Conservation (phyloP, 768 basidiomycete genomes). For the Lepiota venenata region DNA sequence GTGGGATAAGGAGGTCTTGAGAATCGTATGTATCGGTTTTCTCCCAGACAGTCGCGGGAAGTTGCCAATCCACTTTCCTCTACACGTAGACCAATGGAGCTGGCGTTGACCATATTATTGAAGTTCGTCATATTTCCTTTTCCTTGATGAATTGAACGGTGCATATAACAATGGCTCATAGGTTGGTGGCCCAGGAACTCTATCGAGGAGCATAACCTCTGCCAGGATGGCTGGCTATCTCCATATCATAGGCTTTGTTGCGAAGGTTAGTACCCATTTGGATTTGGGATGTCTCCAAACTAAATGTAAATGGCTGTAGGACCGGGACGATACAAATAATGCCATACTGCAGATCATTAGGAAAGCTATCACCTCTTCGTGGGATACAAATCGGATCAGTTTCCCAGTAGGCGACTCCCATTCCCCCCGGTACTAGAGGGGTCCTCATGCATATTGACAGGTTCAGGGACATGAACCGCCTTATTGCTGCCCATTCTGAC, state of each 20-base stretch:
- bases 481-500: conserved; percentile 35
- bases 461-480: conserved; percentile 48
- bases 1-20: conserved; percentile 53
- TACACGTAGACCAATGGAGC: conserved; percentile 30
- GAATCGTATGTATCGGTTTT: conserved; percentile 31
- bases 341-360: conserved; percentile 29
- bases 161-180: conserved; percentile 22
- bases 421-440: neutral
- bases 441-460: conserved; percentile 18
- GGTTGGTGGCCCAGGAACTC: conserved; percentile 54
- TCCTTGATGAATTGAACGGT: neutral
- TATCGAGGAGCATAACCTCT: conserved; percentile 39
- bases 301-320: neutral
- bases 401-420: conserved; percentile 40
- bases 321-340: conserved; percentile 20
- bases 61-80: neutral
- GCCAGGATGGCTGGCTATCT: conserved; percentile 40
- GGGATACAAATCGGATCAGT: conserved; percentile 57
- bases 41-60: neutral
- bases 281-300: neutral
- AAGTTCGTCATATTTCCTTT: conserved; percentile 23
- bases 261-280: conserved; percentile 26
- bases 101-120: conserved; percentile 38
- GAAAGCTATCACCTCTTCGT: conserved; percentile 39
- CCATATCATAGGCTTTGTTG: conserved; percentile 50